A percentile compares a stretch with the other conserved stretches of the same genome.
Evolutionary conservation across 2,329 filamentous ascomycete species (phyloP).

Genomic region (Zymoseptoria ardabiliae): DNA sequence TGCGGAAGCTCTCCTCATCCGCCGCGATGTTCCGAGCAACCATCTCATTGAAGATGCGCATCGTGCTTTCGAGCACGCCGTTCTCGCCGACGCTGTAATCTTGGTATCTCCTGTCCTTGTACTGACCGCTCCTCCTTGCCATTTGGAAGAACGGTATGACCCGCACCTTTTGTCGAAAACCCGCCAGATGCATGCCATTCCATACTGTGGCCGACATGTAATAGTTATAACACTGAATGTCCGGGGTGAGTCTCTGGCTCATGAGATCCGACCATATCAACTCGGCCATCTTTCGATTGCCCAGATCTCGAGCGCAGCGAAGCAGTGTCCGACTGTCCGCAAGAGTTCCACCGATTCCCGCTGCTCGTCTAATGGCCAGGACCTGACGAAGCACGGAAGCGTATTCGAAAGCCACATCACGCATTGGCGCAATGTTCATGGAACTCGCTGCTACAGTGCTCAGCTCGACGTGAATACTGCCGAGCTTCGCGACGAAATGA

Average conservation of each 20-base stretch:
- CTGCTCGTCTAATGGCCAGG: conserved; percentile 31
- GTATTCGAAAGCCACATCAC: conserved; percentile 35
- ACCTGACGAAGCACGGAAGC: conserved; percentile 32
- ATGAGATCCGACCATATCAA: conserved; percentile 42
- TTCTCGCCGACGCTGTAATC: conserved; percentile 14
- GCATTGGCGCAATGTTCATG: conserved; percentile 35
- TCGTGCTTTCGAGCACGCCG: conserved; percentile 24
- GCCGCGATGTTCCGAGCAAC: conserved; percentile 35
- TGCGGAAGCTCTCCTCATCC: conserved; percentile 47
- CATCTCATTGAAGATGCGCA: conserved; percentile 44
- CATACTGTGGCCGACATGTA: conserved; percentile 46
- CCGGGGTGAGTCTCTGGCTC: conserved; percentile 34
- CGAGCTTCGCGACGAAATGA: conserved; percentile 42
- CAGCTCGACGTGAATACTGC: conserved; percentile 41
- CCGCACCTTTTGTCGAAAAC: conserved; percentile 34
- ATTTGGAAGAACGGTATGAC: conserved; percentile 29
- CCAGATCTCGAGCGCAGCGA: conserved; percentile 44
- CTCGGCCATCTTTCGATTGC: conserved; percentile 37
- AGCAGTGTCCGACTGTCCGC: conserved; percentile 48
- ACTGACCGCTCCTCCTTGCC: conserved; percentile 10
- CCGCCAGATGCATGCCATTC: conserved; percentile 30
- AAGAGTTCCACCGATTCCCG: conserved; percentile 34
- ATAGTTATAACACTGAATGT: conserved; percentile 48
- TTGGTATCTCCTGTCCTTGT: neutral
- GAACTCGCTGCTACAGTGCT: conserved; percentile 43